phyloP scores from a whole-genome alignment of 1,139 yeast species.

The Candida pseudoviswanathii region DNA sequence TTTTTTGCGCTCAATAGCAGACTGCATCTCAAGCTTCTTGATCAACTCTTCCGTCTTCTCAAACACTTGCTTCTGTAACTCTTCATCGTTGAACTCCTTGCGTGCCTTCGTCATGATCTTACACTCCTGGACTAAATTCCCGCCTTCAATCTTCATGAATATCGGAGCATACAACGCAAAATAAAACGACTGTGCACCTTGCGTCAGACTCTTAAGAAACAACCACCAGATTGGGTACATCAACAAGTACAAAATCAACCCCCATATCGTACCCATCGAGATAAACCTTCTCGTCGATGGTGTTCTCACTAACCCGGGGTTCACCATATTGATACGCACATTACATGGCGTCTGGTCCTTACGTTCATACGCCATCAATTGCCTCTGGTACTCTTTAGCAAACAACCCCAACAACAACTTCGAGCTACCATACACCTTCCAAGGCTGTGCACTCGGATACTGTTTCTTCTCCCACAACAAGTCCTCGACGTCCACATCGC shows the following conservation, averaged over 20 bases:
- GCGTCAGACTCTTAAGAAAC: constrained; percentile 68
- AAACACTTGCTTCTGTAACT: constrained; percentile 62
- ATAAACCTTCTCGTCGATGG: constrained; percentile 79
- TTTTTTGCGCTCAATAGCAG: constrained; percentile 65
- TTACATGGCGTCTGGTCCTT: constrained; percentile 70
- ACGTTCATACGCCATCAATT: constrained; percentile 56
- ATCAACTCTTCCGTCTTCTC: constrained; percentile 63
- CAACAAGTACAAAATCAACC: constrained; percentile 66
- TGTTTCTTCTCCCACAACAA: constrained; percentile 62
- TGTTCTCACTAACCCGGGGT: constrained; percentile 91
- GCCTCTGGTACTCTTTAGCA: constrained; percentile 73
- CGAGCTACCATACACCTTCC: constrained; percentile 80
- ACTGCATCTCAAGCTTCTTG: constrained; percentile 61
- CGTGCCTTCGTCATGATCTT: constrained; percentile 59
- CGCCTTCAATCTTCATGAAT: constrained; percentile 59
- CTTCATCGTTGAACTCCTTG: constrained; percentile 61
- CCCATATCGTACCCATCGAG: constrained; percentile 75
- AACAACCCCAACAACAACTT: constrained; percentile 75
- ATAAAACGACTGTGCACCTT: constrained; percentile 79
- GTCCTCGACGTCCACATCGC: constrained; percentile 64
- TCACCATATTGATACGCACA: constrained; percentile 73
- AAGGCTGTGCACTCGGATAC: constrained; percentile 66
- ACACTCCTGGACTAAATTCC: constrained; percentile 74
- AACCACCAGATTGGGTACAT: constrained; percentile 84
- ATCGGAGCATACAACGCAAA: constrained; percentile 77